Conservation (phyloP, 371 early-diverging fungal species). For the Mucor irregularis region DNA sequence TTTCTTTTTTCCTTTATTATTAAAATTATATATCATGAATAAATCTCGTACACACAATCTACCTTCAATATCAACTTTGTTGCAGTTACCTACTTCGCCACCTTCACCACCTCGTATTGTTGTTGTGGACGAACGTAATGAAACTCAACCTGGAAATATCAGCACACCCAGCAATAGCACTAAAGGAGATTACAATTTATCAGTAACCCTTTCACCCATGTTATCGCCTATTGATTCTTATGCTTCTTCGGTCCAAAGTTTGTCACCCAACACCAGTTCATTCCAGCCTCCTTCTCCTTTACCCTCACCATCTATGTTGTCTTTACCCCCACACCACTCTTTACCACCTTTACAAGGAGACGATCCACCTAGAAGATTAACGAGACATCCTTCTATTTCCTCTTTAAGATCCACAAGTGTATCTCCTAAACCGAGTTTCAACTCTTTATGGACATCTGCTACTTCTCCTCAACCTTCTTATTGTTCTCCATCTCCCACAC, state of each 20-base stretch:
- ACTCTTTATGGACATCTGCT: neutral
- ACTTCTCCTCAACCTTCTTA: neutral
- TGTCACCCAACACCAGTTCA: constrained; percentile 13
- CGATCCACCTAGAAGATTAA: constrained; percentile 24
- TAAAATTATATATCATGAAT: constrained; percentile 16
- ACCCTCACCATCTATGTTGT: constrained; percentile 10
- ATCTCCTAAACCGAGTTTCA: neutral
- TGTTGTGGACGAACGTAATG: constrained; percentile 1
- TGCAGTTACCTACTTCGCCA: constrained; percentile 18
- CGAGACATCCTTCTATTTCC: constrained; percentile 11
- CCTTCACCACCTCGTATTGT: constrained; percentile 21
- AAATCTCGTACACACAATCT: constrained; percentile 24
- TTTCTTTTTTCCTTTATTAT: constrained; percentile 8
- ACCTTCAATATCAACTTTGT: constrained; percentile 34
- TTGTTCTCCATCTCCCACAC: neutral
- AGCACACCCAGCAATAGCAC: constrained; percentile 2
- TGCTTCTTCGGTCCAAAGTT: constrained; percentile 12
- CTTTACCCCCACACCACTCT: constrained; percentile 5
- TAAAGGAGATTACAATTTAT: neutral
- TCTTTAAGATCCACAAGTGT: neutral
- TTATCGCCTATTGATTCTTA: constrained; percentile 32
- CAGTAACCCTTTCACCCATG: constrained; percentile 14
- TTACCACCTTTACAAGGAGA: constrained; percentile 27
- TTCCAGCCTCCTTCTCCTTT: constrained; percentile 7
- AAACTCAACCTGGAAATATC: too few species aligned